Conservation (phyloP, 1,284 basidiomycete species). For the Tilletia indica region DNA sequence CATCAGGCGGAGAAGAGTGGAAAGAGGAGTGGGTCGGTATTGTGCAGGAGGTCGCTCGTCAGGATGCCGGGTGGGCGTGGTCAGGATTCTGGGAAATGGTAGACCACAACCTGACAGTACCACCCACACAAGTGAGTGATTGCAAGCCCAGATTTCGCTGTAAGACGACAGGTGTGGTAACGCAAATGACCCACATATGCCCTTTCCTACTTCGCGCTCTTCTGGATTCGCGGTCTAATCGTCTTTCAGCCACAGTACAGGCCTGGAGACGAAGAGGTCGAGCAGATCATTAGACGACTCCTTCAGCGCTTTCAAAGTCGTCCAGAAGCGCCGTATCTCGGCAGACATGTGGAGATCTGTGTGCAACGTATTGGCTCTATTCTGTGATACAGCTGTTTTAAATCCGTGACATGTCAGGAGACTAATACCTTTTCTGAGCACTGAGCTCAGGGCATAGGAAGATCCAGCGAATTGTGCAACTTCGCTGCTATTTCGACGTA, state of each 20-base stretch:
- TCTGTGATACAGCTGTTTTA: not conserved
- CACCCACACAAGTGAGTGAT: not conserved
- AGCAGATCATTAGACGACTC: not conserved
- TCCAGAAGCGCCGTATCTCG: constrained; percentile 7
- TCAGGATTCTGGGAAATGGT: constrained; percentile 50
- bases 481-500: constrained; percentile 71
- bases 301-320: not conserved
- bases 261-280: not conserved
- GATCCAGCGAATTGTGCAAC: constrained; percentile 67
- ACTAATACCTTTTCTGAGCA: not conserved
- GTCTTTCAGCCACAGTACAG: too few species aligned
- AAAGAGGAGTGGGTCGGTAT: constrained; percentile 32
- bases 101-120: constrained; percentile 25
- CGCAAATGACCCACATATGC: too few species aligned
- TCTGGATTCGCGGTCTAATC: too few species aligned
- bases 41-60: constrained; percentile 38
- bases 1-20: constrained; percentile 24
- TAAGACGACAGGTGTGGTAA: too few species aligned
- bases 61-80: constrained; percentile 53
- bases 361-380: not conserved
- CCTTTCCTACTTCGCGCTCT: too few species aligned
- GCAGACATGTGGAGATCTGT: not conserved
- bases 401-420: not conserved
- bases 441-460: constrained; percentile 35
- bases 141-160: too few species aligned